Evolutionary conservation across 164 flowering plant species (phyloP), one percentile per base, ranked within the genome.

Genomic region (Tetracentron sinense): DNA sequence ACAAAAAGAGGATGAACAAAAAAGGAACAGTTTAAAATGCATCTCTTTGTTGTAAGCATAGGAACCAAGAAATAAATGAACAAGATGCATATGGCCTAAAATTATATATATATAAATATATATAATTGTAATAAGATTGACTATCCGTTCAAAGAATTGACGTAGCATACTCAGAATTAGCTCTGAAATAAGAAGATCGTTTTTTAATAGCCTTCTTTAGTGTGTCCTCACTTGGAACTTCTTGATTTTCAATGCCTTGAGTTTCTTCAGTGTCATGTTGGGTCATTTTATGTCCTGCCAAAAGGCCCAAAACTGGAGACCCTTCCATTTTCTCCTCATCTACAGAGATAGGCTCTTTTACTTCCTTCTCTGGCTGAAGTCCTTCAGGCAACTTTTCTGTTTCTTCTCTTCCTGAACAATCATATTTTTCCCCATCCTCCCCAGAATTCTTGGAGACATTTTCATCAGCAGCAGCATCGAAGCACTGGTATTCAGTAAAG

Each of bases 121-220:
- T 33, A 25, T 11, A 52, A 54, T n/a, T 47, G 33, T 7, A 44
- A 30, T 27, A 16, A 56, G 19, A 58, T 27, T 66, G 44, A 57
- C 12, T 20, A 22, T 20, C 33, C 31, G 35, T 33, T 30, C 48
- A 49, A 20, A 26, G 31, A 66, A 56, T 65, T 35, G n/a, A 60
- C 61, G 63, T 16, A 52, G 71, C 93, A 75, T 88, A 92, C 97
- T 80, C 86, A 33, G 88, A 73, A 69, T 90, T 82, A 54, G 75
- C 75, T 77, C 66, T 79, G 67, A 92, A 55, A 71, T 88, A 82
- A 58, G 84, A 73, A 66, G 84, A 86, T 71, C 88, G 81, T 61
- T 79, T 81, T 51, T 60, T 68, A 35, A 92, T 60, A 63, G 98
- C 97, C 67, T 79, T 69, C 78, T 75, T 77, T 63, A 90, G 76